Evolutionary conservation across 78 protist genomes (phyloP).

Genomic region (Dictyostelium brefeldianum): DNA sequence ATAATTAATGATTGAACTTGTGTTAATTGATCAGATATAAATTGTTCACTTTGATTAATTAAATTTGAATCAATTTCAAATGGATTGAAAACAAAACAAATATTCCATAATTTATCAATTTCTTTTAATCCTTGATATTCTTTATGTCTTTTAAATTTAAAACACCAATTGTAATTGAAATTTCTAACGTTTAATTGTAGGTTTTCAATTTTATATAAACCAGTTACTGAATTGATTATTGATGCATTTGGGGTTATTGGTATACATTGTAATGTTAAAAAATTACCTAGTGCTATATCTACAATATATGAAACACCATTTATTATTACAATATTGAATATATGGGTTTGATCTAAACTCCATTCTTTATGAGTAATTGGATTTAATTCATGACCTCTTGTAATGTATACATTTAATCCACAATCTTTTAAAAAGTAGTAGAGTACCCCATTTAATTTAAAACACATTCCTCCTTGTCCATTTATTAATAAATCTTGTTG

Average conservation of each 20-base stretch:
- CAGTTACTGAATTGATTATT: neutral
- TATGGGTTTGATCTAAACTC: neutral
- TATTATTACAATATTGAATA: too few species aligned
- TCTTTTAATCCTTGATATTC: neutral
- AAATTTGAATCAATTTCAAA: neutral
- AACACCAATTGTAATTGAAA: neutral
- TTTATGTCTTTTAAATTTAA: neutral
- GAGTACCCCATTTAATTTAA: conserved; percentile 23
- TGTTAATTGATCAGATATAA: neutral
- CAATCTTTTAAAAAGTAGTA: conserved; percentile 17
- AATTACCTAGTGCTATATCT: too few species aligned
- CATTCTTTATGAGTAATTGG: neutral
- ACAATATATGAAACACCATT: too few species aligned
- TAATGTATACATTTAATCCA: neutral
- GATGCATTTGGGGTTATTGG: too few species aligned
- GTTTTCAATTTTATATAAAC: neutral
- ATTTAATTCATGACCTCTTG: neutral
- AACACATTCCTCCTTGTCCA: conserved; percentile 6
- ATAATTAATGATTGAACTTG: neutral
- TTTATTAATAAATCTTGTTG: neutral
- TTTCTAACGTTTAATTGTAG: too few species aligned
- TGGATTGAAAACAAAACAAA: neutral
- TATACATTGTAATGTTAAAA: too few species aligned
- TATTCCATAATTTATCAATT: neutral
- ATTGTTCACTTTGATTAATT: too few species aligned